These are phyloP conservation scores for Amaranthus palmeri DNA, from an alignment of 148 eudicot genomes.

Conservation along the genomic window DNA sequence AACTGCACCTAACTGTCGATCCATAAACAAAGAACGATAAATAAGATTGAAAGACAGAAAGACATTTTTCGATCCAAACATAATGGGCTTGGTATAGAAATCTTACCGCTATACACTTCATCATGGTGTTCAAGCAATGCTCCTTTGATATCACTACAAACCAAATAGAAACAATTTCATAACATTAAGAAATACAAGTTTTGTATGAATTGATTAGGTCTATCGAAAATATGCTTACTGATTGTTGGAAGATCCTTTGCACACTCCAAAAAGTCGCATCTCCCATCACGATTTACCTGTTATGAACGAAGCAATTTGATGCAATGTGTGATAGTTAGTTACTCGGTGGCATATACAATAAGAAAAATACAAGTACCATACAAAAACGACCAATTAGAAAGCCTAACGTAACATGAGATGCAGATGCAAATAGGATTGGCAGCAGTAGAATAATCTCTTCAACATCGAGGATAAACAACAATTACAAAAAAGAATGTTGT, in stretches of 20 bases:
- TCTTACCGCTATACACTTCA: slow-evolving; percentile 84
- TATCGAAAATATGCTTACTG: slow-evolving; percentile 38
- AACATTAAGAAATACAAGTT: not conserved
- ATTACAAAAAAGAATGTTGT: no score
- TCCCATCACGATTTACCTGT: slow-evolving; percentile 61
- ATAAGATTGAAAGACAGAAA: slow-evolving; percentile 1
- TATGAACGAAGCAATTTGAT: not conserved
- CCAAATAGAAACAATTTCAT: slow-evolving; percentile 5
- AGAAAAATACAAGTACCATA: no score
- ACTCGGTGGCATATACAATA: not conserved
- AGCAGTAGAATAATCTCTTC: no score
- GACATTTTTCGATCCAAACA: not conserved
- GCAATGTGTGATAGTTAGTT: not conserved
- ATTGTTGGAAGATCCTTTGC: slow-evolving; percentile 72
- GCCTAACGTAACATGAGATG: no score
- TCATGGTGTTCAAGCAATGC: slow-evolving; percentile 62
- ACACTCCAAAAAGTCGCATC: slow-evolving; percentile 60
- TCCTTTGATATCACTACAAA: slow-evolving; percentile 59
- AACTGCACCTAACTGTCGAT: slow-evolving; percentile 75
- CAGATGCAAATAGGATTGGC: no score
- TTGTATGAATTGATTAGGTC: not conserved
- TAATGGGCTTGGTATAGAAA: slow-evolving; percentile 1
- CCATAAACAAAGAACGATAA: not conserved
- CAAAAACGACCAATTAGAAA: no score
- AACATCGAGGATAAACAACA: no score